Evolutionary conservation across 2,329 filamentous ascomycete genomes (phyloP).

Genomic region (Ascocoryne sarcoides): DNA sequence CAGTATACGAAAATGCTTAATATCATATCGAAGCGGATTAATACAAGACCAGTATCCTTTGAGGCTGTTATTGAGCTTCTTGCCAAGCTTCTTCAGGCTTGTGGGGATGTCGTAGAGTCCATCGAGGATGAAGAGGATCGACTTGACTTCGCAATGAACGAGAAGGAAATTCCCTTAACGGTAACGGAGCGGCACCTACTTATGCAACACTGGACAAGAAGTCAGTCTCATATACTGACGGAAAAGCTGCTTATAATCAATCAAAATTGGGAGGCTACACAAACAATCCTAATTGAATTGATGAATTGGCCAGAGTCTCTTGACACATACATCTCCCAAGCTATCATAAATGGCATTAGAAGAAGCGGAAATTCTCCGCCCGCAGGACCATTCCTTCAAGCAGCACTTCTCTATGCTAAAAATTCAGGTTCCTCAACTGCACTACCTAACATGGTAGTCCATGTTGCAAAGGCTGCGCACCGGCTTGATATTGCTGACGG

Average conservation of each 20-base stretch:
- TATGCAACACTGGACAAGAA: slow-evolving; percentile 34
- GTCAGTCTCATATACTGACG: slow-evolving; percentile 43
- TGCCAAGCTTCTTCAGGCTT: slow-evolving; percentile 27
- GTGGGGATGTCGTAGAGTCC: slow-evolving; percentile 17
- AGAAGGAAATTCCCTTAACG: slow-evolving; percentile 35
- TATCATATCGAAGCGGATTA: slow-evolving; percentile 42
- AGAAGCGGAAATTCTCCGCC: slow-evolving; percentile 9
- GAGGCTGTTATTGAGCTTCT: slow-evolving; percentile 43
- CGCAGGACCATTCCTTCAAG: slow-evolving; percentile 23
- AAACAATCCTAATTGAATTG: slow-evolving; percentile 49
- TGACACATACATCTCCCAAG: slow-evolving; percentile 41
- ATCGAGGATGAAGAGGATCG: slow-evolving; percentile 36
- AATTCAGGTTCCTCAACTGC: slow-evolving; percentile 16
- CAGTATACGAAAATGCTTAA: slow-evolving; percentile 49
- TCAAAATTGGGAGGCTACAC: slow-evolving; percentile 43
- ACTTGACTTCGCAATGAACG: slow-evolving; percentile 27
- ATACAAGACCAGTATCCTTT: slow-evolving; percentile 45
- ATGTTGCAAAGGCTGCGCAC: slow-evolving; percentile 18
- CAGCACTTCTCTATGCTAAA: slow-evolving; percentile 25
- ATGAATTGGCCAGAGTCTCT: slow-evolving; percentile 42
- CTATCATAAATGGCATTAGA: slow-evolving; percentile 24
- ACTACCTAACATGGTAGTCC: slow-evolving; percentile 15
- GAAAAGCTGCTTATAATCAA: slow-evolving; percentile 58
- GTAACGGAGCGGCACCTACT: slow-evolving; percentile 38
- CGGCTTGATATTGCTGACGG: slow-evolving; percentile 24